phyloP scores from a whole-genome alignment of 371 early-diverging fungal species.

The Rhizopus delemar region DNA sequence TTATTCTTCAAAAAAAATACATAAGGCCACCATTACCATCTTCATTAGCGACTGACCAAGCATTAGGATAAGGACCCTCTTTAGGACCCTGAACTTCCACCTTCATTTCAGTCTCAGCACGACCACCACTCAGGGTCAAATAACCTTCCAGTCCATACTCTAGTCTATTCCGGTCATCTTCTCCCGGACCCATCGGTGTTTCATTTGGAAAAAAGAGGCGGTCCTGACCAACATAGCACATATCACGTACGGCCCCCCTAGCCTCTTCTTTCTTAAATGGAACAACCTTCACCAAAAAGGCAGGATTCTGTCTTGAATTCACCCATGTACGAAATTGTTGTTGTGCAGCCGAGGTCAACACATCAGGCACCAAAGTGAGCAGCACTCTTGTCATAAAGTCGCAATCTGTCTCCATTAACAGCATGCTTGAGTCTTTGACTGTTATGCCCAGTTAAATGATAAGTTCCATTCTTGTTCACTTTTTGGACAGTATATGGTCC shows the following conservation, averaged over 20 bases:
- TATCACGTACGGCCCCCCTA: neutral
- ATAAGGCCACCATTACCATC: too few relatives aligned
- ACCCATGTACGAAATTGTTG: slow-evolving; percentile 21
- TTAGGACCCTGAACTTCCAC: too few relatives aligned
- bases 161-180: too few relatives aligned
- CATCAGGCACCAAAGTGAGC: slow-evolving; percentile 21
- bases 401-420: slow-evolving; percentile 23
- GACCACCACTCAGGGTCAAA: too few relatives aligned
- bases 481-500: slow-evolving; percentile 16
- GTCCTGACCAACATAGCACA: neutral
- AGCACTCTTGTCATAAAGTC: neutral
- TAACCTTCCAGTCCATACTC: too few relatives aligned
- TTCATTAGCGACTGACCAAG: too few relatives aligned
- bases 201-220: too few relatives aligned
- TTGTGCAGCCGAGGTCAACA: neutral
- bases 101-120: too few relatives aligned
- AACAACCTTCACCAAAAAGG: neutral
- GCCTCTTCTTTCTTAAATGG: neutral
- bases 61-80: too few relatives aligned
- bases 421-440: slow-evolving; percentile 7
- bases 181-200: too few relatives aligned
- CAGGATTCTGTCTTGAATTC: neutral
- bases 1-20: too few relatives aligned
- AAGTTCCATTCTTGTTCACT: slow-evolving; percentile 14
- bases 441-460: slow-evolving; percentile 13